Base-by-base conservation (phyloP, 2,329 filamentous ascomycete species). In the Talaromyces sp. region DNA sequence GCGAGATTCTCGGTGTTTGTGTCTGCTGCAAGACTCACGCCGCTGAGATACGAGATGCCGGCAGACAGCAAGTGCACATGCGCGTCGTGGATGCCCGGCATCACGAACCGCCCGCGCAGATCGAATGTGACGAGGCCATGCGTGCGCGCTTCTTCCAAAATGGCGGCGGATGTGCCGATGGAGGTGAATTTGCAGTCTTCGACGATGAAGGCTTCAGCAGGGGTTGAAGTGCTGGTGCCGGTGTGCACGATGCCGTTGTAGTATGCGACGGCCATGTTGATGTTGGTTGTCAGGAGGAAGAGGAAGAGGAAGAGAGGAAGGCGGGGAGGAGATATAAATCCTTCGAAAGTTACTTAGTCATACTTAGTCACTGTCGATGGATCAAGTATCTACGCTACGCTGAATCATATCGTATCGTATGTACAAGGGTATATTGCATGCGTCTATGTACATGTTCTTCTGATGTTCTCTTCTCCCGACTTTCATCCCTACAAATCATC, bases 11-110 rank as follows among this genome's bases (percentile, higher is more conserved):
- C 60, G 46, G 61, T 57, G 1, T 65, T 70, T 3, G 62, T 58
- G 31, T 72, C 67, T 43, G 68, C 60, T 8, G 64, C 67, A n/a
- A 74, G 66, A 14, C 64, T 63, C 3, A 67, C 65, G 43, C 68
- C 66, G 14, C 67, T 70, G 1, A 67, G 66, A 14, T 68, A 65
- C 14, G 63, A 64, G 4, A 73, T 61, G 2, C 69, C 69, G 12
- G 69, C 68, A 10, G 63, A 60, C 3, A 74, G 62, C 3, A 74
- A 62, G 57, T 74, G 72, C 60, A 67, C 68, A 59, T 75, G 72
- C 2, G 72, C 71, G 59, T 74, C 73, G 58, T 75, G 72, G 32
- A 75, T 72, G 1, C 72, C 73, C 1, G 73, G 72, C 73, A 75
- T 74, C 9, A 70, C 63, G 52, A 74, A 74, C 11, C 63, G 60